A percentile compares a stretch with the other conserved stretches of the same genome.
Conservation (phyloP, 2,329 filamentous ascomycete species). For the Diplodia mutila region DNA sequence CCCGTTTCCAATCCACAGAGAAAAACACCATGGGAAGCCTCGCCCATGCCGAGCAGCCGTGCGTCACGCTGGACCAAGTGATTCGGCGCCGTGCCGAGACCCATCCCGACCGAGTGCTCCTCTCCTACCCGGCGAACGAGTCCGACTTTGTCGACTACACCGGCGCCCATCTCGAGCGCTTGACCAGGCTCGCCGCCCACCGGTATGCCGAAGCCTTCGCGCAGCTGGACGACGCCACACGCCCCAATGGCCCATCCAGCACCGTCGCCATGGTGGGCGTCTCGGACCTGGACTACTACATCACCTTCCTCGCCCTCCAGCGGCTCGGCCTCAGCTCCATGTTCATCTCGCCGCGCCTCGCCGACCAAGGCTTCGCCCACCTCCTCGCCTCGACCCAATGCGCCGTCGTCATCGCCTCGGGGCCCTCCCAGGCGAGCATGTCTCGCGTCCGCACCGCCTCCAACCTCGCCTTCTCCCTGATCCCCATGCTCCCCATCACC, state of each 20-base stretch:
- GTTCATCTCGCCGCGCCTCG: conserved; percentile 59
- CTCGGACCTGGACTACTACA: conserved; percentile 21
- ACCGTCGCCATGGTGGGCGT: conserved; percentile 17
- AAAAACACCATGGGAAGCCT: background rate
- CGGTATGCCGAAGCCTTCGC: background rate
- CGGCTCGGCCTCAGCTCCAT: conserved; percentile 60
- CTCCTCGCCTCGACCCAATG: conserved; percentile 3
- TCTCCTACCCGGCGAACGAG: conserved; percentile 18
- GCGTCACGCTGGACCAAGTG: conserved; percentile 17
- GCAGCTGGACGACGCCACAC: background rate
- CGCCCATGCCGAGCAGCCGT: background rate
- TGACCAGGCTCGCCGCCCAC: conserved; percentile 11
- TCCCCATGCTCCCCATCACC: background rate
- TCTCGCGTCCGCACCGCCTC: background rate
- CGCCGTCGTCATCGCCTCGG: background rate
- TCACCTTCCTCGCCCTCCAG: conserved; percentile 58
- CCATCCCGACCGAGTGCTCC: background rate
- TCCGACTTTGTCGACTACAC: conserved; percentile 15
- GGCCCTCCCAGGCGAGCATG: background rate
- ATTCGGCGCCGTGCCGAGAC: conserved; percentile 17
- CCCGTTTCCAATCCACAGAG: background rate
- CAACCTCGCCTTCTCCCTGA: background rate
- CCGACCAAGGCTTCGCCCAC: conserved; percentile 32
- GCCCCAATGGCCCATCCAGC: background rate
- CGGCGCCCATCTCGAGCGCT: conserved; percentile 4